These are phyloP conservation scores for Cryptosporidium parvum DNA, from an alignment of 169 alveolate genomes.

Conservation along the genomic window DNA sequence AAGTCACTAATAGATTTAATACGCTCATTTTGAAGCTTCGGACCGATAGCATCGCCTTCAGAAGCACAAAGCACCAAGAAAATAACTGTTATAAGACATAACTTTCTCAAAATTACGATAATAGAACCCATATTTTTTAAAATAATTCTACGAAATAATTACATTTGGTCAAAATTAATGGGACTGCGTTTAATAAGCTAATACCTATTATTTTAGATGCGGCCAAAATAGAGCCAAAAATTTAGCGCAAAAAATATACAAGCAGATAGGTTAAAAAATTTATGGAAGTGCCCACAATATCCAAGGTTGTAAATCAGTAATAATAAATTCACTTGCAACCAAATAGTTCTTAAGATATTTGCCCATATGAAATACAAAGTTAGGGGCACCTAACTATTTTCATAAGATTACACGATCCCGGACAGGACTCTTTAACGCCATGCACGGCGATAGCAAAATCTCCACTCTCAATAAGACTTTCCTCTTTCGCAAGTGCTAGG, in stretches of 20 bases:
- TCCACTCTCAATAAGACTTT: slow-evolving; percentile 90
- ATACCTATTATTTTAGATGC: not conserved
- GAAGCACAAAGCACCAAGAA: not conserved
- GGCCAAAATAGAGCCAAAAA: not conserved
- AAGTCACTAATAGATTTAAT: slow-evolving; percentile 35
- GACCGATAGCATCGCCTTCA: not conserved
- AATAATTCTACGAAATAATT: not conserved
- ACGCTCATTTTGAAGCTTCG: not conserved
- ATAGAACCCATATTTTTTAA: not conserved
- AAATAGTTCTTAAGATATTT: no score
- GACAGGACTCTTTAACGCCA: slow-evolving; percentile 94
- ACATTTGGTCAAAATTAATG: not conserved
- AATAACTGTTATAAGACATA: not conserved
- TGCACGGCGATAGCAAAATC: slow-evolving; percentile 93
- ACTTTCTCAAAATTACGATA: not conserved
- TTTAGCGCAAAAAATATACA: not conserved
- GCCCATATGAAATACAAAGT: not conserved
- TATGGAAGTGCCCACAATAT: not conserved
- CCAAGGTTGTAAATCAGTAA: no score
- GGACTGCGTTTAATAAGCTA: not conserved
- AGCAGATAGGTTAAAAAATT: no score
- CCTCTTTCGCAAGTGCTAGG: slow-evolving; percentile 92
- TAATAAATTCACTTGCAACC: no score
- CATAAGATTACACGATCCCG: slow-evolving; percentile 93
- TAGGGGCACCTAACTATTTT: slow-evolving; percentile 84